Conservation (phyloP, 164 flowering plant species). For the Dillenia turbinata region DNA sequence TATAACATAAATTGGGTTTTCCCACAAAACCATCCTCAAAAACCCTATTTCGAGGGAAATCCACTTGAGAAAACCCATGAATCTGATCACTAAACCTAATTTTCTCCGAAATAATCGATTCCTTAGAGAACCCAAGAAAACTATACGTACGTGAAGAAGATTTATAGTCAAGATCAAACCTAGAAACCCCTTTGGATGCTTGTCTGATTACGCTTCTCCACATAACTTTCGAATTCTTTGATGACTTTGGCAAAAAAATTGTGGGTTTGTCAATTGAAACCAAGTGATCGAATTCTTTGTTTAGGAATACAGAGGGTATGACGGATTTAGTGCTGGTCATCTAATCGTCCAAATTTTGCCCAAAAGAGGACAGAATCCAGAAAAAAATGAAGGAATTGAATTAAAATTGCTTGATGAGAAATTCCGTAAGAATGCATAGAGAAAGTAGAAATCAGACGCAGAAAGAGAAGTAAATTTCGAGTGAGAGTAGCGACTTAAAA, state of each 20-base stretch:
- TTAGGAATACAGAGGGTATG: constrained; percentile 7
- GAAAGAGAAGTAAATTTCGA: not conserved
- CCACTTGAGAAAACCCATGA: constrained; percentile 19
- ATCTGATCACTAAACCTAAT: constrained; percentile 11
- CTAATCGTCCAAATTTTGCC: constrained; percentile 12
- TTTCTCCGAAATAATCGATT: constrained; percentile 11
- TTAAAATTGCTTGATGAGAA: not conserved
- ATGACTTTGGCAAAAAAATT: constrained; percentile 12
- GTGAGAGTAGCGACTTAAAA: not conserved
- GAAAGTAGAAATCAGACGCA: not conserved
- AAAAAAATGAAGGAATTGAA: not conserved
- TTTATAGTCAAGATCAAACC: constrained; percentile 3
- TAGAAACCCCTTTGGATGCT: constrained; percentile 18
- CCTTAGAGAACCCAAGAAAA: constrained; percentile 21
- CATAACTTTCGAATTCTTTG: constrained; percentile 27
- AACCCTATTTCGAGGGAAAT: constrained; percentile 19
- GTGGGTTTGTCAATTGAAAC: constrained; percentile 12
- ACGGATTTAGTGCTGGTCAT: constrained; percentile 33
- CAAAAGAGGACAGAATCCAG: not conserved
- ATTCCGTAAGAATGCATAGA: constrained; percentile 9
- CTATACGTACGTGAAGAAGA: constrained; percentile 15
- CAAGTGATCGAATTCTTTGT: constrained; percentile 12
- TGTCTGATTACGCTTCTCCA: constrained; percentile 46
- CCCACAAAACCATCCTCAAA: constrained; percentile 21
- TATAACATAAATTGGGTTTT: constrained; percentile 17